Evolutionary conservation across 1,139 yeast species (phyloP), one percentile per base, ranked within the genome.

Genomic region (Pichia sp.): DNA sequence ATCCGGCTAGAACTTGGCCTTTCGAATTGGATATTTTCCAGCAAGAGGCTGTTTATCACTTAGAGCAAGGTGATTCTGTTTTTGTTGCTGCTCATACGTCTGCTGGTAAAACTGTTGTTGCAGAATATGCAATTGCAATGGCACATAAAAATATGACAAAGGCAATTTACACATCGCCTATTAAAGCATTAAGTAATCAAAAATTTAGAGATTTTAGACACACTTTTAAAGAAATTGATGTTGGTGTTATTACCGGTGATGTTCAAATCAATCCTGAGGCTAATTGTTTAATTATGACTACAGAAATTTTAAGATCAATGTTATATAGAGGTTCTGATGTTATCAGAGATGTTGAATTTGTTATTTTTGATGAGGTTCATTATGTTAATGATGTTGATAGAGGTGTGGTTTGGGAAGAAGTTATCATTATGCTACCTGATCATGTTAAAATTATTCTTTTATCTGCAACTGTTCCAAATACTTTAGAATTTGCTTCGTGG

Each of bases 351-450:
- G 97, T 91, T 47, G 97, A 95, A 14, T 91, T 95, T 88, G 97
- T 91, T 48, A 84, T 91, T 44, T 91, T 91, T 62, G 98, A 90
- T 70, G 98, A 91, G 67, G 96, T 91, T 45, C 98, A 91, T 73
- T 91, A 91, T 69, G 91, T 91, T 83, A 84, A 96, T 73, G 97
- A 90, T 68, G 84, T 88, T 62, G 93, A 90, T 58, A 82, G 99
- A 72, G 99, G 99, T 67, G 99, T 93, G 46, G 99, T 93, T 41
- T 93, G 99, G 99, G 99, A 93, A 73, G 99, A 93, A 71, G 95
- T 96, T 25, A 93, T 93, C 60, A 93, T 93, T 57, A 77, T 93
- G 72, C 76, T 93, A 52, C 99, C 99, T 3, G 96, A 91, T 63
- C 95, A 93, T 71, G 96, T 95, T 44, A 74, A 75, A 54, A 70